phyloP scores from a whole-genome alignment of 2,329 filamentous ascomycete species.

The Calonectria naviculata region DNA sequence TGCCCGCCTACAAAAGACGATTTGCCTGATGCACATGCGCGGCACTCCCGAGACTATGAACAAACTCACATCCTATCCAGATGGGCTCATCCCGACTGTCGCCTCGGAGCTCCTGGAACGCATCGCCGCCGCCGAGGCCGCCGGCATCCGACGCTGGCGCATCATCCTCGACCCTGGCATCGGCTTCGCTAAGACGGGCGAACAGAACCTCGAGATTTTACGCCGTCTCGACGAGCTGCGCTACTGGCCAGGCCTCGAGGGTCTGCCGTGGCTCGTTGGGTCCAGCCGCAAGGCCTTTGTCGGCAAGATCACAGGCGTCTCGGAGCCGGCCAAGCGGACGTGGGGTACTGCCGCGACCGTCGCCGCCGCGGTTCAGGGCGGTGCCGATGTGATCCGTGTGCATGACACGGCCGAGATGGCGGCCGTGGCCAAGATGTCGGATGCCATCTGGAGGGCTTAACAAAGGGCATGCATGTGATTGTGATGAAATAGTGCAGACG shows the following conservation, averaged over 20 bases:
- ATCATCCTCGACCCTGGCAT: conserved; percentile 95
- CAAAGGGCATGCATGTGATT: not conserved
- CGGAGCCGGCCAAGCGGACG: conserved; percentile 74
- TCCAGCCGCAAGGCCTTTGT: conserved; percentile 92
- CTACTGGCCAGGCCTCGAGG: conserved; percentile 71
- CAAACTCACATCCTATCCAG: conserved; percentile 73
- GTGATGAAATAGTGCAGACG: not conserved
- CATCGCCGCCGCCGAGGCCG: conserved; percentile 78
- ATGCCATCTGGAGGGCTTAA: conserved; percentile 84
- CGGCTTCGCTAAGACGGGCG: conserved; percentile 87
- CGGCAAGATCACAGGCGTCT: conserved; percentile 81
- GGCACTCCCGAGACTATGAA: conserved; percentile 88
- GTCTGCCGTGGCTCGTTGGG: conserved; percentile 89
- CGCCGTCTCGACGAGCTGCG: conserved; percentile 73
- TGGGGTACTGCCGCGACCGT: conserved; percentile 93
- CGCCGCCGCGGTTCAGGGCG: conserved; percentile 84
- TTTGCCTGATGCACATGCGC: conserved; percentile 93
- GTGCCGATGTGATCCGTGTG: conserved; percentile 91
- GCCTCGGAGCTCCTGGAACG: conserved; percentile 75
- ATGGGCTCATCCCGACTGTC: conserved; percentile 74
- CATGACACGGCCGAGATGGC: conserved; percentile 92
- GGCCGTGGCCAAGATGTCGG: conserved; percentile 85
- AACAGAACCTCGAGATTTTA: conserved; percentile 86
- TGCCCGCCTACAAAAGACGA: conserved; percentile 80
- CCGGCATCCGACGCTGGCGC: conserved; percentile 90